phyloP scores from a whole-genome alignment of 169 alveolate species.

The Cyclospora cayetanensis region DNA sequence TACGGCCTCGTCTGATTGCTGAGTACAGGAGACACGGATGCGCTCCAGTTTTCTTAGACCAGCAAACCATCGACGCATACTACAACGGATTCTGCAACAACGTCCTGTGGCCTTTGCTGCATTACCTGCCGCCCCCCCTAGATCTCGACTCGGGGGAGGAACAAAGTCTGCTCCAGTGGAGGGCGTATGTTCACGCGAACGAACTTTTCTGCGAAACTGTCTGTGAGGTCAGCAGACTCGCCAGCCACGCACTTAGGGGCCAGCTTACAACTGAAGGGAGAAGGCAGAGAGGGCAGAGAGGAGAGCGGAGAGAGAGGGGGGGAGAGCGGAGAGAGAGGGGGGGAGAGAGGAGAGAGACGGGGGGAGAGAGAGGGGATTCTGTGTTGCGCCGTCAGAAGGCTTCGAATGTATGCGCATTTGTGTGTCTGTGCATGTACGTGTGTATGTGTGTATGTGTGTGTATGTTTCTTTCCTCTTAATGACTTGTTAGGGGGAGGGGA shows the following conservation, averaged over 20 bases:
- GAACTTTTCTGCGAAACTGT: constrained; percentile 74
- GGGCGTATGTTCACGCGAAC: constrained; percentile 75
- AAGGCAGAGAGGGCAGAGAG: too few species aligned
- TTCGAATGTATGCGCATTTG: too few species aligned
- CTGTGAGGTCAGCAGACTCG: too few species aligned
- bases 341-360: too few species aligned
- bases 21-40: constrained; percentile 49
- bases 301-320: background rate
- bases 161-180: constrained; percentile 71
- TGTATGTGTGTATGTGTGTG: too few species aligned
- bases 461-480: too few species aligned
- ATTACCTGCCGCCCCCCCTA: constrained; percentile 72
- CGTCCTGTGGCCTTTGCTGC: constrained; percentile 78
- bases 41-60: constrained; percentile 75
- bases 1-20: constrained; percentile 49
- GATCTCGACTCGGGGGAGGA: constrained; percentile 1
- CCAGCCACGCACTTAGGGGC: background rate
- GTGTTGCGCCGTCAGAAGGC: too few species aligned
- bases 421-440: too few species aligned
- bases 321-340: background rate
- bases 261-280: too few species aligned
- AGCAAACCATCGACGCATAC: constrained; percentile 71
- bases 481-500: too few species aligned
- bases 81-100: constrained; percentile 80
- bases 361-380: too few species aligned